Evolutionary conservation across 2,329 filamentous ascomycete genomes (phyloP).

Genomic region (Colletotrichum lindemuthianum): DNA sequence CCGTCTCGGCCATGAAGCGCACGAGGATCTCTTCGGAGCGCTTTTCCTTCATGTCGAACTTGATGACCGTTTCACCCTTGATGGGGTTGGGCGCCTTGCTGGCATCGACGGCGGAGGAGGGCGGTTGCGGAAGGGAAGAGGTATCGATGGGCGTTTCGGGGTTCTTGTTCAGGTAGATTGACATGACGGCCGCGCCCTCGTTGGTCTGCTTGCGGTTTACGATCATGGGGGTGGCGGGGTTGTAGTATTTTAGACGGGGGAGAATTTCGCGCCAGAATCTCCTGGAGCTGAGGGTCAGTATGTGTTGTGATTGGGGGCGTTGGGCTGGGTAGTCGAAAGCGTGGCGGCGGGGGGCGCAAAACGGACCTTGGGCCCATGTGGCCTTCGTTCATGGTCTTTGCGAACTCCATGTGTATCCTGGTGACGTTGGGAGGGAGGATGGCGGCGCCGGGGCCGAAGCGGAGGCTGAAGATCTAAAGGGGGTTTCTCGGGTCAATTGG

Average conservation of each 20-base stretch:
- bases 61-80: constrained; percentile 59
- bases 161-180: constrained; percentile 66
- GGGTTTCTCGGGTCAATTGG: constrained; percentile 41
- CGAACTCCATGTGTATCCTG: constrained; percentile 80
- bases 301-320: too few species aligned
- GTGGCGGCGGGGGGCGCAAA: background rate
- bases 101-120: constrained; percentile 58
- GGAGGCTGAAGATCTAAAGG: constrained; percentile 75
- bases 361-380: constrained; percentile 78
- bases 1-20: constrained; percentile 70
- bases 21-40: constrained; percentile 70
- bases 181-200: constrained; percentile 67
- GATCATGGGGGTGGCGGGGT: constrained; percentile 85
- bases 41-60: constrained; percentile 72
- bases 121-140: constrained; percentile 50
- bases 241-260: constrained; percentile 92
- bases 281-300: constrained; percentile 58
- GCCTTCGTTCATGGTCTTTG: constrained; percentile 67
- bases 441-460: constrained; percentile 84
- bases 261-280: constrained; percentile 90
- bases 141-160: constrained; percentile 43
- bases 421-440: constrained; percentile 81
- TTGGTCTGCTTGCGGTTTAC: constrained; percentile 74
- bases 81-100: constrained; percentile 59
- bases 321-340: background rate